A percentile compares a stretch with the other conserved stretches of the same genome.
phyloP scores from a whole-genome alignment of 345 rosid species.

The Citrus cavaleriei region DNA sequence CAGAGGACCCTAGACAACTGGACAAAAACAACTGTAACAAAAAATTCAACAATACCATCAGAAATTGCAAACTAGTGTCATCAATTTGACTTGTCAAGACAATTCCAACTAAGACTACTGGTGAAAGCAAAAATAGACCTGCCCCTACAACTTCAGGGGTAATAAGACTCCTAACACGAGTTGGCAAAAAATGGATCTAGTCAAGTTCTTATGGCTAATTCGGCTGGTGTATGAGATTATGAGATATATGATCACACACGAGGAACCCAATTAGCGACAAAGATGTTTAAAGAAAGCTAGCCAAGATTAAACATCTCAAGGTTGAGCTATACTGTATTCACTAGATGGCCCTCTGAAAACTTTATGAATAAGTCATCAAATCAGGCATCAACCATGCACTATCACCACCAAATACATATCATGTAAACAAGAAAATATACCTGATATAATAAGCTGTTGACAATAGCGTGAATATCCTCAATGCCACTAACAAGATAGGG shows the following conservation, averaged over 20 bases:
- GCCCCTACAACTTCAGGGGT: neutral
- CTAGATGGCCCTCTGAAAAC: neutral
- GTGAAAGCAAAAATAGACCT: neutral
- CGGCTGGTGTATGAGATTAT: neutral
- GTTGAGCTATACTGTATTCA: neutral
- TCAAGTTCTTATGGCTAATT: neutral
- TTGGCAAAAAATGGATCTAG: neutral
- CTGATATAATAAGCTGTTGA: slow-evolving; percentile 55
- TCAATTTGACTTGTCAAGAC: neutral
- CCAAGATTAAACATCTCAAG: neutral
- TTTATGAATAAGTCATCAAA: neutral
- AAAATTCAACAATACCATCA: neutral
- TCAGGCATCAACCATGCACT: neutral
- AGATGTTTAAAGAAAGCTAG: neutral
- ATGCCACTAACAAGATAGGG: slow-evolving; percentile 53
- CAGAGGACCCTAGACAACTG: neutral
- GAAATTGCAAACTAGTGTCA: too few species aligned
- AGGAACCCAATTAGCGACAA: neutral
- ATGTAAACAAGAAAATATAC: slow-evolving; percentile 29
- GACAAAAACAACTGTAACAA: neutral
- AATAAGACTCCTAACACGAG: neutral
- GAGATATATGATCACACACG: neutral
- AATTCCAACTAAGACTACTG: neutral
- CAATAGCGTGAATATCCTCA: slow-evolving; percentile 78
- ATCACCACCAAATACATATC: neutral